Base-by-base conservation (phyloP, 2,329 filamentous ascomycete species). In the Microdochium paspali region DNA sequence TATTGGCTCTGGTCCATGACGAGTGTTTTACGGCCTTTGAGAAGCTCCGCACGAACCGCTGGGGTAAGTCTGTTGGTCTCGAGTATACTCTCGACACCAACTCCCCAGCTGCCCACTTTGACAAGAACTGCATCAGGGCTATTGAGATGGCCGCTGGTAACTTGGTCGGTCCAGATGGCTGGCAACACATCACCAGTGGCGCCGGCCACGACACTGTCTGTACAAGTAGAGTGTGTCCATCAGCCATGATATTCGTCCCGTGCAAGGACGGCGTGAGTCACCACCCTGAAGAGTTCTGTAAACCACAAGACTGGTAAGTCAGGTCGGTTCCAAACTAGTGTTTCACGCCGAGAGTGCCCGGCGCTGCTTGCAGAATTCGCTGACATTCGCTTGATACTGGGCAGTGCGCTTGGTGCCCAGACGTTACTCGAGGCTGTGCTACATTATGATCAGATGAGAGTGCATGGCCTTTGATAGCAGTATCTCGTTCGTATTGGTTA, bases 181-280 rank as follows among this genome's bases (percentile, higher is more conserved):
- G 51, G 45, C 55, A 65, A 4, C 61, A 63, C 12, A 64, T 72
- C 56, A 64, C 60, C n/a, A 70, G 67, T 45, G 68, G 68, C 5
- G 67, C 66, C 0, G 69, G 70, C 2, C 69, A 69, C 31, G 70
- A 68, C 53, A 81, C 74, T 53, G 79, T 83, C 5, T 79, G 80
- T 51, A 74, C 80, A 5, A 80, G 73, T 42, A 72, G 74, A 52
- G 66, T 69, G 31, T 78, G 76, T 42, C 81, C 80, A 15, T 82
- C 80, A 2, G 75, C 76, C 40, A 84, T 85, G 80, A 79, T 84
- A 24, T 85, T 85, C 54, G 76, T 83, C 18, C 79, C 80, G 4
- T 83, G 78, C 52, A 74, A 70, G 57, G 74, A 81, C 54, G 81
- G 81, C 1, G 64, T 84, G 20, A 82, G 77, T 55, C 81, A 84